Percentiles rank a stretch among this genome's conserved stretches.
These are phyloP conservation scores for Spathaspora hagerdaliae DNA, from an alignment of 805 yeast species.

Conservation along the genomic window DNA sequence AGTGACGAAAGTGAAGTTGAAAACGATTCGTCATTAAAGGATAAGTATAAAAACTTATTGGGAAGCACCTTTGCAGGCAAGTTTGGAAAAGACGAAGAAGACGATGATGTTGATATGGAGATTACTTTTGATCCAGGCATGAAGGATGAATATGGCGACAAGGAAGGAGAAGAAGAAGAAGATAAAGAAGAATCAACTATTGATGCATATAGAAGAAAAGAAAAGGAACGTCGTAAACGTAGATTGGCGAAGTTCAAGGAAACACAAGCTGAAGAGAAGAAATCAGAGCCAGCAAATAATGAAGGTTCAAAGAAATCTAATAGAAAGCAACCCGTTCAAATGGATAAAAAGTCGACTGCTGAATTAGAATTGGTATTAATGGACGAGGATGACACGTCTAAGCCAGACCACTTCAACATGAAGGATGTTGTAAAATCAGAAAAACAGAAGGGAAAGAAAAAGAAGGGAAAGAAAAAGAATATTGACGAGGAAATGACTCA, in stretches of 20 bases:
- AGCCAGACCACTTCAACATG: constrained; percentile 68
- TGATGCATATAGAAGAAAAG: constrained; percentile 78
- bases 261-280: constrained; percentile 40
- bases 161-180: constrained; percentile 27
- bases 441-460: constrained; percentile 54
- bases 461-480: constrained; percentile 42
- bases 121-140: constrained; percentile 92
- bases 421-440: constrained; percentile 74
- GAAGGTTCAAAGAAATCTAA: constrained; percentile 16
- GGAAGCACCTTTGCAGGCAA: constrained; percentile 36
- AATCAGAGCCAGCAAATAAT: constrained; percentile 10
- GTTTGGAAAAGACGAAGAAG: constrained; percentile 29
- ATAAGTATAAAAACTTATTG: constrained; percentile 59
- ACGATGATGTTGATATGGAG: constrained; percentile 84
- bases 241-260: constrained; percentile 76
- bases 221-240: constrained; percentile 85
- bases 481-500: constrained; percentile 47
- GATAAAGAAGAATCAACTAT: constrained; percentile 64
- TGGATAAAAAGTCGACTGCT: constrained; percentile 39
- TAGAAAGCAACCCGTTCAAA: constrained; percentile 15
- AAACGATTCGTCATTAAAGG: constrained; percentile 37
- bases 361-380: constrained; percentile 72
- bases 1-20: constrained; percentile 21
- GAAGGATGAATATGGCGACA: constrained; percentile 32
- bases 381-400: constrained; percentile 41